Conservation (phyloP, 768 basidiomycete genomes). For the Auricularia auricula-judae region DNA sequence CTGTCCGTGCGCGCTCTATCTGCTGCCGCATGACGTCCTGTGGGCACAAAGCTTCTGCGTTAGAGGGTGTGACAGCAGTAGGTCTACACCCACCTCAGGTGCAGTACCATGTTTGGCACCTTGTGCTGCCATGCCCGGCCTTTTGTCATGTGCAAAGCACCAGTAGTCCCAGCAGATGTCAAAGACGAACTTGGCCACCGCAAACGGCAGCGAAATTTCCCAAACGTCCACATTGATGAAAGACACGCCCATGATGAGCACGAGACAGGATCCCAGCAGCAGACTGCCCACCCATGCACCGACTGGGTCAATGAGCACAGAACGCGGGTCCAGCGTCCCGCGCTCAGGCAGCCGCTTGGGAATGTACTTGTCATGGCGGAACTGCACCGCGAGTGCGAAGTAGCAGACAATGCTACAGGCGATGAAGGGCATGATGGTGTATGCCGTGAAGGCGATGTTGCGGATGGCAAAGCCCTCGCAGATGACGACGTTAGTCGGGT, state of each 20-base stretch:
- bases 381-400: constrained; percentile 49
- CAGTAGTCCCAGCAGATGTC: constrained; percentile 34
- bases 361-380: constrained; percentile 41
- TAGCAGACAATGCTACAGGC: constrained; percentile 50
- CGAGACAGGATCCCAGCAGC: constrained; percentile 54
- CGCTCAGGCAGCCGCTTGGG: constrained; percentile 29
- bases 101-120: too few species aligned
- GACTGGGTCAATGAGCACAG: constrained; percentile 58
- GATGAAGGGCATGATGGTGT: constrained; percentile 73
- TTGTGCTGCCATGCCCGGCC: too few species aligned
- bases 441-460: constrained; percentile 66
- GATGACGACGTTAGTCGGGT: constrained; percentile 90
- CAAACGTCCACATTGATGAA: constrained; percentile 72
- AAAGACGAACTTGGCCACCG: constrained; percentile 54
- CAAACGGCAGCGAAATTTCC: constrained; percentile 78
- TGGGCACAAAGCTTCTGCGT: not conserved
- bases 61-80: too few species aligned
- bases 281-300: constrained; percentile 66
- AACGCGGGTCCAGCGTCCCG: constrained; percentile 27
- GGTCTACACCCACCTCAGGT: too few species aligned
- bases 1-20: not conserved
- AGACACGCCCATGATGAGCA: constrained; percentile 65
- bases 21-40: not conserved
- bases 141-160: not conserved
- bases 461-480: constrained; percentile 80